phyloP scores from a whole-genome alignment of 139 green algal genomes.

The Auxenochlorella pyrenoidosa region DNA sequence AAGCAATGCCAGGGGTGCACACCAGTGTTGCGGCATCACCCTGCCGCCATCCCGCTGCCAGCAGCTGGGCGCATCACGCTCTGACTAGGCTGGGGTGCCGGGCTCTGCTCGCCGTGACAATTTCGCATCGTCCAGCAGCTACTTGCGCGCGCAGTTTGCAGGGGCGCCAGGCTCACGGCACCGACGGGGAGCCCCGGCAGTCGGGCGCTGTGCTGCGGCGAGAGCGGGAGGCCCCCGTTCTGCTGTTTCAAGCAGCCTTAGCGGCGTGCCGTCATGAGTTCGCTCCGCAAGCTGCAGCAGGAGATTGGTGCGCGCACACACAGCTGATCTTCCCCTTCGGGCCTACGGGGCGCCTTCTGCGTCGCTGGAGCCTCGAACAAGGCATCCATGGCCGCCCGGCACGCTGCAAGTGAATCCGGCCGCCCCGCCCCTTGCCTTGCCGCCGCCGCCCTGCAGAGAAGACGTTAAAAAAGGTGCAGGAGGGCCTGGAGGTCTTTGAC shows the following conservation, averaged over 20 bases:
- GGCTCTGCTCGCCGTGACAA: no score
- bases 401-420: not conserved
- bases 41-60: no score
- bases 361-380: no score
- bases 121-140: no score
- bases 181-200: no score
- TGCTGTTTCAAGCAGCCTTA: not conserved
- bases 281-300: constrained; percentile 88
- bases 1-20: no score
- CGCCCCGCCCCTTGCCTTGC: not conserved
- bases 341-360: not conserved
- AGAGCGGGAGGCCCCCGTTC: not conserved
- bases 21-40: no score
- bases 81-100: no score
- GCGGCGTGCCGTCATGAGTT: constrained; percentile 72
- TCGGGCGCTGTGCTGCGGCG: not conserved
- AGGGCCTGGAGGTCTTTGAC: constrained; percentile 97
- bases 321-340: not conserved
- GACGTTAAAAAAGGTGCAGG: constrained; percentile 95
- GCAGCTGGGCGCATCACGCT: no score
- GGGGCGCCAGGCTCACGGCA: no score
- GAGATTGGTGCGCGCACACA: constrained; percentile 75
- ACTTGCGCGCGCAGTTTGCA: no score
- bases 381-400: not conserved
- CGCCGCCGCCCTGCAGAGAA: constrained; percentile 59